phyloP scores from a whole-genome alignment of 352 stramenopile genomes.

The Pythium rishiriense region DNA sequence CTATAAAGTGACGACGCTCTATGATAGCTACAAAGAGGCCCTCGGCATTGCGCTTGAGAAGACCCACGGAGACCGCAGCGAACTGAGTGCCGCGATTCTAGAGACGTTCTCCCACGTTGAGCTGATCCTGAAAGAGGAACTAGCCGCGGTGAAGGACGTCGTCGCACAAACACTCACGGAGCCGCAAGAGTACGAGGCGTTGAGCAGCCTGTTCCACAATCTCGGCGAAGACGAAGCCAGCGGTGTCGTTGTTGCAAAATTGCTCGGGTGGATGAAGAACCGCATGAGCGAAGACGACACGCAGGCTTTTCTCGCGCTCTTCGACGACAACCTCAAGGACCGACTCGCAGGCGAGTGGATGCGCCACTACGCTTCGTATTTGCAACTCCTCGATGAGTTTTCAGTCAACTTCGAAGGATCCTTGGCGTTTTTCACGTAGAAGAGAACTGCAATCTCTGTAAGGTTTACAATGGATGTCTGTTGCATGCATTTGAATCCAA shows the following conservation, averaged over 20 bases:
- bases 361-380: constrained; percentile 59
- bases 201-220: constrained; percentile 65
- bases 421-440: constrained; percentile 67
- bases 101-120: constrained; percentile 53
- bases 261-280: constrained; percentile 73
- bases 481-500: too few relatives aligned
- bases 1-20: constrained; percentile 63
- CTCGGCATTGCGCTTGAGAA: constrained; percentile 46
- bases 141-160: constrained; percentile 47
- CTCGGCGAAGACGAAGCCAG: constrained; percentile 50
- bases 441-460: background rate
- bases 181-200: constrained; percentile 54
- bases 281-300: constrained; percentile 50
- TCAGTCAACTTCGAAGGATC: constrained; percentile 59
- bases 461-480: background rate
- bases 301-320: constrained; percentile 51
- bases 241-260: constrained; percentile 55
- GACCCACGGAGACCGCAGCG: constrained; percentile 47
- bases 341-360: constrained; percentile 70
- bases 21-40: constrained; percentile 59
- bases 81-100: constrained; percentile 47
- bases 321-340: constrained; percentile 53
- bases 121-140: constrained; percentile 53
- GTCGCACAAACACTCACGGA: constrained; percentile 56
- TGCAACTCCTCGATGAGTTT: constrained; percentile 69